Base-by-base conservation (phyloP, 1,284 basidiomycete species). In the Xanthoconium separans region DNA sequence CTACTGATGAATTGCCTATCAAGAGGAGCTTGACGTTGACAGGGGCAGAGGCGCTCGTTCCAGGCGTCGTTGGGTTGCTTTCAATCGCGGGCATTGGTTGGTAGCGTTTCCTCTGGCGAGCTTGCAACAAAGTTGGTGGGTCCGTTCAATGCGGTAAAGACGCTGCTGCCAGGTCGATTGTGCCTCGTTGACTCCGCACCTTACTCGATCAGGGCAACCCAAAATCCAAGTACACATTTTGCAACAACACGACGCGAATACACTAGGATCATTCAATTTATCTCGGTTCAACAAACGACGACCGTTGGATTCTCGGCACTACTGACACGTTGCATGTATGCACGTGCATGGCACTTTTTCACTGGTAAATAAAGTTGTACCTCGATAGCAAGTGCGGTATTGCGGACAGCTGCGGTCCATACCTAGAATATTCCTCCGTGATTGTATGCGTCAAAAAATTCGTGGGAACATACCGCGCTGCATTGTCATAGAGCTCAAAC, bases 401-500 rank as follows among this genome's bases (percentile, higher is more conserved):
- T 2, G 95, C 94, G 30, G 93, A 92, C 13, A 98, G 81, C 65
- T 97, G 95, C 0, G 95, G 95, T n/a, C 66, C 66, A 47, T 68
- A 68, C 52, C 70, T 68, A 30, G 31, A 2, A 11, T 33, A 13
- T 10, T 10, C 37, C 13, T 31, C 9, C 47, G 33, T 12, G 9
- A 13, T 44, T 47, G 44, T 44, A 49, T 43, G 56, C 44, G 36
- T n/a, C 20, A 3, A 42, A 13, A 34, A 33, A n/a, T 1, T 7
- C 2, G 29, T 39, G 11, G 12, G 10, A 43, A 68, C 72, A 42
- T 61, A 95, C 77, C 94, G 80, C 9, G 94, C 93, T 10, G 94
- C 92, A 62, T 98, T 98, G 72, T 98, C 96, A 68, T 98, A 99
- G 15, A 98, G 79, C 74, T 99, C 96, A 66, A 96, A 98, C 31